These are phyloP conservation scores for Heteromeles arbutifolia DNA, from an alignment of 306 rosid species.

Conservation along the genomic window DNA sequence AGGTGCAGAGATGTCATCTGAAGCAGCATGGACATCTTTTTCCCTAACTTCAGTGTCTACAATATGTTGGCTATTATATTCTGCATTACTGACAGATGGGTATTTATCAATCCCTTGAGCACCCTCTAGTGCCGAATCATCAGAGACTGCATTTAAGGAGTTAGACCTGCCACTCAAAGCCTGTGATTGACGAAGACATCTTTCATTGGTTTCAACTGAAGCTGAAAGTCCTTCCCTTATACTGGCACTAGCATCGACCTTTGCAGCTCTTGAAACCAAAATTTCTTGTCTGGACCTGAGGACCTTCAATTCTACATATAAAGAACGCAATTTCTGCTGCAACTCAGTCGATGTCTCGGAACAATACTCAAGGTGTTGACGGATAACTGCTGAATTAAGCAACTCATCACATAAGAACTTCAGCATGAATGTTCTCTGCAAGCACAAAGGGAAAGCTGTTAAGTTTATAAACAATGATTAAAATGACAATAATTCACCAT, in stretches of 20 bases:
- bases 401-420: slow-evolving; percentile 90
- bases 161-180: slow-evolving; percentile 33
- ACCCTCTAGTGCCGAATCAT: slow-evolving; percentile 38
- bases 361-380: slow-evolving; percentile 92
- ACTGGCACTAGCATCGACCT: slow-evolving; percentile 39
- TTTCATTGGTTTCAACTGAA: slow-evolving; percentile 35
- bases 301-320: slow-evolving; percentile 69
- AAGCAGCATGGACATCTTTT: slow-evolving; percentile 28
- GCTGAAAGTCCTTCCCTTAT: slow-evolving; percentile 40
- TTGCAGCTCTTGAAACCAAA: slow-evolving; percentile 65
- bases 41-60: slow-evolving; percentile 30
- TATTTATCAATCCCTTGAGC: slow-evolving; percentile 48
- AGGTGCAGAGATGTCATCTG: slow-evolving; percentile 2
- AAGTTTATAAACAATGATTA: not conserved
- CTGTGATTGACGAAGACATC: slow-evolving; percentile 29
- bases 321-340: slow-evolving; percentile 80
- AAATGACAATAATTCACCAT: not conserved
- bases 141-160: slow-evolving; percentile 29
- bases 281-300: slow-evolving; percentile 79
- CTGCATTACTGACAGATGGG: slow-evolving; percentile 44
- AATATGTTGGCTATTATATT: slow-evolving; percentile 46
- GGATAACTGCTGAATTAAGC: slow-evolving; percentile 64
- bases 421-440: slow-evolving; percentile 81
- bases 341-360: slow-evolving; percentile 65
- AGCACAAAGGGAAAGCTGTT: slow-evolving; percentile 5